Base-by-base conservation (phyloP, 2,329 filamentous ascomycete genomes). In the Trichoderma sp. region DNA sequence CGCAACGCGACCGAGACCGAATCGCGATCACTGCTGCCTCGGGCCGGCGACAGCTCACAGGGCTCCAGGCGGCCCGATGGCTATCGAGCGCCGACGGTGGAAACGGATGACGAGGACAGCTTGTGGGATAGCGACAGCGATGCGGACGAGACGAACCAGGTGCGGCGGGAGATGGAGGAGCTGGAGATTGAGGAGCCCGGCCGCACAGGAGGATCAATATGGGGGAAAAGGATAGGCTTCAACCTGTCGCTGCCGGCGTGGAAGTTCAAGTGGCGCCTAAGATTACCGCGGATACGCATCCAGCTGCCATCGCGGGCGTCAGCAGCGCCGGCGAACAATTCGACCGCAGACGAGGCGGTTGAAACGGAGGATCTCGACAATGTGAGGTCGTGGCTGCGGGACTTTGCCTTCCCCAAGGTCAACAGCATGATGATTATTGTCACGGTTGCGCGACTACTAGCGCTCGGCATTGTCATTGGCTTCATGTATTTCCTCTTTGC, bases 401-500 rank as follows among this genome's bases (percentile, higher is more conserved):
- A 75, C 58, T 78, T 76, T 74, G 71, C 74, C 26, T 77, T 79
- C 73, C 84, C 84, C 8, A 80, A 78, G 53, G 72, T 87, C 57
- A 83, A 82, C 73, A 83, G 82, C 69, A 80, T 83, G 65, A 79
- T 83, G 6, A 79, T 84, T 53, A 80, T 89, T 53, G 86, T 96
- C 6, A 84, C 95, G 28, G 80, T 95, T 58, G 91, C 91, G 51
- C 89, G 95, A 34, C 79, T 96, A 39, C 86, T 94, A 72, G 94
- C 92, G 2, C 83, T 97, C 14, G 83, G 94, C 62, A 82, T 97
- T 60, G 90, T 98, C 14, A 84, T 95, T 61, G 88, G 89, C 21
- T 86, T 97, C 73, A 86, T 97, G 57, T 98, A 97, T 81, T 83
- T 95, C 68, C 85, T 98, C 64, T 95, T 98, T 78, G 89, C 95